A percentile compares a stretch with the other conserved stretches of the same genome.
Evolutionary conservation across 2,329 filamentous ascomycete species (phyloP).

Genomic region (Diaporthe nobilis): DNA sequence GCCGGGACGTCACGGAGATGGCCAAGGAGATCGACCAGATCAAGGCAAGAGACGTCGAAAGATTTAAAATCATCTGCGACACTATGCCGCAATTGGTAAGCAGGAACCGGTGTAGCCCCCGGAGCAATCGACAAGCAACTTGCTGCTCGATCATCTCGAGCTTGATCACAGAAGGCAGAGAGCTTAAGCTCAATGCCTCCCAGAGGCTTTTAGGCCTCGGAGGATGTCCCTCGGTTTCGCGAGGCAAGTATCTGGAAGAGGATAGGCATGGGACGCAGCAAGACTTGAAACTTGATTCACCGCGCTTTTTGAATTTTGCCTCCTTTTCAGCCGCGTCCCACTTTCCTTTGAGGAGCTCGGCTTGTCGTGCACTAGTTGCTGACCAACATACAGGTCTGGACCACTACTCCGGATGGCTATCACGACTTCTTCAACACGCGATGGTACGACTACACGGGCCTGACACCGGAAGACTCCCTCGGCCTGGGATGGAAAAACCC

Average conservation of each 20-base stretch:
- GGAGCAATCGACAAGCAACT: background rate
- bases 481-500: constrained; percentile 74
- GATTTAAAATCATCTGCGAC: constrained; percentile 83
- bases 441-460: constrained; percentile 86
- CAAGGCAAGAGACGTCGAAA: constrained; percentile 78
- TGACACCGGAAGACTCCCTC: constrained; percentile 72
- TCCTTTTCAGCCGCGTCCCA: background rate
- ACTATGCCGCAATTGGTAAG: constrained; percentile 74
- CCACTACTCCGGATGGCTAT: constrained; percentile 74
- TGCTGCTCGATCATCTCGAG: background rate
- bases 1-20: constrained; percentile 80
- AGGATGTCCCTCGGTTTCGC: constrained; percentile 21
- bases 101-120: constrained; percentile 15
- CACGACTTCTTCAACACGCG: constrained; percentile 82
- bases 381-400: constrained; percentile 68
- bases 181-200: background rate
- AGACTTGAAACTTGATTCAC: background rate
- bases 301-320: no score
- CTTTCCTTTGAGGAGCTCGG: no score
- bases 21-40: constrained; percentile 78
- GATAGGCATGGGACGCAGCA: background rate
- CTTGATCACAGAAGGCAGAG: background rate
- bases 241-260: constrained; percentile 19
- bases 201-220: constrained; percentile 11
- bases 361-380: background rate